phyloP scores from a whole-genome alignment of 1,284 basidiomycete species.

The Peniophora sp. region DNA sequence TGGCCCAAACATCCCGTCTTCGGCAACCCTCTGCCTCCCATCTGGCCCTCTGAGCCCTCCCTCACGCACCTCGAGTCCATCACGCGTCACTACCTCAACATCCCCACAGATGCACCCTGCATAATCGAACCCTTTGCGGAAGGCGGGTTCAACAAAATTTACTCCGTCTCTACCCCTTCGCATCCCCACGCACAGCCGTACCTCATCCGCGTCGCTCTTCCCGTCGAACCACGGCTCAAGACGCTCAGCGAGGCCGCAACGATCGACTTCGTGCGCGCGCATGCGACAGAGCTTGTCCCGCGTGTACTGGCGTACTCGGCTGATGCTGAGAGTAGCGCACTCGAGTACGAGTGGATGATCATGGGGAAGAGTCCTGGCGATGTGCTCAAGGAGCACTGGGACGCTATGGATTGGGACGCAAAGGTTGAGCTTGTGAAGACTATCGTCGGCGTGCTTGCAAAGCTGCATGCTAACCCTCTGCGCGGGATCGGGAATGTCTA shows the following conservation, averaged over 20 bases:
- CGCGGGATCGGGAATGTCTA: slow-evolving; percentile 3
- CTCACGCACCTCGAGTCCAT: too few species aligned
- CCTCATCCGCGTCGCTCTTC: slow-evolving; percentile 3
- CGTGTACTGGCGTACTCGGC: neutral
- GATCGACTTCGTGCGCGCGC: slow-evolving; percentile 1
- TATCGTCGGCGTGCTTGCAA: neutral
- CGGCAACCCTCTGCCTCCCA: too few species aligned
- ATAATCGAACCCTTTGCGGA: neutral
- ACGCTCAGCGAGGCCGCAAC: slow-evolving; percentile 3
- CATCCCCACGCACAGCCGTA: neutral
- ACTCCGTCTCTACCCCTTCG: neutral
- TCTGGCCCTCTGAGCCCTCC: too few species aligned
- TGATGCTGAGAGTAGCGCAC: neutral
- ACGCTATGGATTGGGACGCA: neutral
- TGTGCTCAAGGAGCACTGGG: slow-evolving; percentile 2
- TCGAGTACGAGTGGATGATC: slow-evolving; percentile 4
- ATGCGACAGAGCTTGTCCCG: neutral
- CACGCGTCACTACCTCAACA: too few species aligned
- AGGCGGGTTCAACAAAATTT: slow-evolving; percentile 3
- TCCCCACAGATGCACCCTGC: neutral
- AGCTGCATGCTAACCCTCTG: neutral
- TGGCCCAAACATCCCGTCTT: too few species aligned
- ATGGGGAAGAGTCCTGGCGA: slow-evolving; percentile 2
- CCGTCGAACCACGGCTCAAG: slow-evolving; percentile 1
- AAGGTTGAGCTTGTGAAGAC: slow-evolving; percentile 2